Percentiles rank a stretch among this genome's conserved stretches.
phyloP scores from a whole-genome alignment of 768 basidiomycete species.

The Rubroboletus pulcherrimus region DNA sequence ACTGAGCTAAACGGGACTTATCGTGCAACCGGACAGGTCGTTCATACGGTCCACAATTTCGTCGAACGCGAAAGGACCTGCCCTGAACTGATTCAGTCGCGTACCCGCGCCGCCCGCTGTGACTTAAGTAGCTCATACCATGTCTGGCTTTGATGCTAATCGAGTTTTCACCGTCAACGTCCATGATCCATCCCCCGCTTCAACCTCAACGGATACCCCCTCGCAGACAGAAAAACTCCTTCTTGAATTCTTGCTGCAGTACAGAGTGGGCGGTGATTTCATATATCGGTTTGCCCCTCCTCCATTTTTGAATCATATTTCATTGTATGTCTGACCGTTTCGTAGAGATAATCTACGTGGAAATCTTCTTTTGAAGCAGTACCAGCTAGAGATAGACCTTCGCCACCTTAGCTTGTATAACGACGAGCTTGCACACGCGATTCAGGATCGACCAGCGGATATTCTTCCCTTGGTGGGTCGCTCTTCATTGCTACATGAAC shows the following conservation, averaged over 20 bases:
- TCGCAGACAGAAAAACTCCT: slow-evolving; percentile 79
- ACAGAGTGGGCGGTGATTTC: slow-evolving; percentile 87
- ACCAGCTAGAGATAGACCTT: slow-evolving; percentile 83
- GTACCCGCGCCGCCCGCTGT: background rate
- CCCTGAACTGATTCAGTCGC: slow-evolving; percentile 27
- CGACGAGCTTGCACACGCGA: slow-evolving; percentile 87
- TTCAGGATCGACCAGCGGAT: slow-evolving; percentile 88
- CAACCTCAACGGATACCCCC: slow-evolving; percentile 62
- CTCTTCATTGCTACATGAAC: background rate
- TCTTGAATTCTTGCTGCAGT: slow-evolving; percentile 82
- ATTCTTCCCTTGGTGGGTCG: slow-evolving; percentile 75
- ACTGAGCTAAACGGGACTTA: slow-evolving; percentile 41
- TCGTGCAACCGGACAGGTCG: background rate
- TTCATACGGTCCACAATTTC: background rate
- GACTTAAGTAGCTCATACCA: slow-evolving; percentile 27
- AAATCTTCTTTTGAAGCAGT: slow-evolving; percentile 85
- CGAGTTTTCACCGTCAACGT: slow-evolving; percentile 79
- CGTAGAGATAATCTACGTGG: slow-evolving; percentile 80
- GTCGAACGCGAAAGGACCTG: slow-evolving; percentile 27
- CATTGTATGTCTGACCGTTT: background rate
- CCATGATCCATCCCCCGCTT: slow-evolving; percentile 52
- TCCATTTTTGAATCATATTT: background rate
- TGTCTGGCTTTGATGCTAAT: slow-evolving; percentile 89
- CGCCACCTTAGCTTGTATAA: slow-evolving; percentile 78
- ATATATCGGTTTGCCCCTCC: slow-evolving; percentile 67